Base-by-base conservation (phyloP, 1,139 yeast species). In the Pichia kudriavzevii region DNA sequence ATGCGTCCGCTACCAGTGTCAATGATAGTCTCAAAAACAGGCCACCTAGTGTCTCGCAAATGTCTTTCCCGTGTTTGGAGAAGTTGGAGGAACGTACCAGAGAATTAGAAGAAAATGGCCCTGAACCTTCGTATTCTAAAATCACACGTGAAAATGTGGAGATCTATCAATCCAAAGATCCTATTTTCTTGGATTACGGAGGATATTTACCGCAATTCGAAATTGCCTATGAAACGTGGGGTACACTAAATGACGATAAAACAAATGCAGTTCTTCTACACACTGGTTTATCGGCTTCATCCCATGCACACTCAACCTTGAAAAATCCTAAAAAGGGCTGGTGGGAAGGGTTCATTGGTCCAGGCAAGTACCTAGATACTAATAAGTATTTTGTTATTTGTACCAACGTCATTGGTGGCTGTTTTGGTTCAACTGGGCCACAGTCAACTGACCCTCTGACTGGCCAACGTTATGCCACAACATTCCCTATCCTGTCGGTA, bases 261-360 rank as follows among this genome's bases (percentile, higher is more conserved):
- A 72, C 82, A 13, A 87, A 87, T 53, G 82, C 87, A 12, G 71
- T 87, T 19, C 64, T 88, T 25, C 61, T 87, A 7, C 96, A 87
- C 52, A 88, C 97, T 0, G 97, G 97, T 1, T 67, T 87, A 22
- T 83, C 94, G 0, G 95, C 96, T 0, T 82, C 94, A 0, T 83
- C 95, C 1, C 97, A 87, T 59, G 97, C 95, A n/a, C 82, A 75
- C 50, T 82, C 95, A 4, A 94, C 84, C 44, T 64, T 69, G 0
- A 64, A 70, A 24, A 87, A 87, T 55, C 56, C 72, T 3, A 73
- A 73, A 44, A 75, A 77, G 5, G 97, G 97, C 9, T 87, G 97
- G 97, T 87, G 97, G 97, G 96, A 87, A 52, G 69, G 76, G 37
- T 87, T 87, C 55, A 85, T 87, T 40, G 97, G 97, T 0, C 81